Percentiles rank a stretch among this genome's conserved stretches.
These are phyloP conservation scores for Chlorella sorokiniana DNA, from an alignment of 139 green algal species.

Conservation along the genomic window DNA sequence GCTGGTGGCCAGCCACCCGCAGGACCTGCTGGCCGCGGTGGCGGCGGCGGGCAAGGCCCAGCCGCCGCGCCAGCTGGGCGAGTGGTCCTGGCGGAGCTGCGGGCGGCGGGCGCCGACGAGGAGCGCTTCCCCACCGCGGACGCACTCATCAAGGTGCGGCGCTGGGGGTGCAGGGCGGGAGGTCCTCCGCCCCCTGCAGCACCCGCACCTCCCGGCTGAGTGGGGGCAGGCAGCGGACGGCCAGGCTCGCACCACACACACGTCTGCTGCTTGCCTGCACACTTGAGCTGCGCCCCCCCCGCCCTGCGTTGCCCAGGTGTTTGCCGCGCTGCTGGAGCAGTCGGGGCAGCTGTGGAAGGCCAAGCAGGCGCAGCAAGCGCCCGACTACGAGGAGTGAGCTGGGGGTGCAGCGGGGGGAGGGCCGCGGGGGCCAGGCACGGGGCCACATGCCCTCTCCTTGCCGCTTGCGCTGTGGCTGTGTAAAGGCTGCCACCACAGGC, in stretches of 20 bases:
- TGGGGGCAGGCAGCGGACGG: too few relatives aligned
- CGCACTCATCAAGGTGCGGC: conserved; percentile 6
- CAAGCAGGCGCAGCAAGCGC: not conserved
- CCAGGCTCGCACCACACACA: too few relatives aligned
- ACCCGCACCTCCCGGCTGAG: too few relatives aligned
- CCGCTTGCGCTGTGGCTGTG: not conserved
- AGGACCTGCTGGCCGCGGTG: conserved; percentile 16
- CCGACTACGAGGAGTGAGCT: conserved; percentile 15
- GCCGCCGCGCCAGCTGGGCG: not conserved
- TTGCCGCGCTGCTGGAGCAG: conserved; percentile 5
- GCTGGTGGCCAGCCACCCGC: conserved; percentile 38
- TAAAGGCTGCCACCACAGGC: not conserved
- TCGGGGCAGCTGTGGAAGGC: conserved; percentile 22
- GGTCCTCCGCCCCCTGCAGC: too few relatives aligned
- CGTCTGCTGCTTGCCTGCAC: not conserved
- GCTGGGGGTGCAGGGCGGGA: not conserved
- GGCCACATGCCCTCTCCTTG: not conserved
- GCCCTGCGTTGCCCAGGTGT: not conserved
- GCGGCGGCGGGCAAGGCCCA: not conserved
- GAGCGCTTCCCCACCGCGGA: conserved; percentile 13
- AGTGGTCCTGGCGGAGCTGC: not conserved
- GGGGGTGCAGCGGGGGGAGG: not conserved
- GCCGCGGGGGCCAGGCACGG: not conserved
- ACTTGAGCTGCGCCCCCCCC: not conserved
- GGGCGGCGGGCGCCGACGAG: not conserved